Percentiles rank a stretch among this genome's conserved stretches.
Evolutionary conservation across 352 stramenopile species (phyloP).

Genomic region (Pythium biforme): DNA sequence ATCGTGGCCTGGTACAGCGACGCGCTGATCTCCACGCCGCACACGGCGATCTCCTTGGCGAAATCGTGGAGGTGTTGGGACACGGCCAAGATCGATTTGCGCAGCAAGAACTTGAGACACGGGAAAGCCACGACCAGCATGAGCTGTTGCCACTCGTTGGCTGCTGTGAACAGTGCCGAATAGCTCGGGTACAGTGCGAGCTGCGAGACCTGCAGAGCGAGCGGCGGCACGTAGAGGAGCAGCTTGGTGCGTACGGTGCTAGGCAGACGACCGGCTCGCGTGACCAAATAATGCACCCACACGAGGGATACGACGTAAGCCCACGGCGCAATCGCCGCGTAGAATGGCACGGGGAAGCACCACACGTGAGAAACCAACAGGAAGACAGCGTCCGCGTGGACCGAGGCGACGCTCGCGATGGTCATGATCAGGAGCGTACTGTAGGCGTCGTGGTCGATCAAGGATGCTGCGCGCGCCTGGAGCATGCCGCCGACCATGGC

Average conservation of each 20-base stretch:
- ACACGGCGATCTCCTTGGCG: not conserved
- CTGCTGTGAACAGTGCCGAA: not conserved
- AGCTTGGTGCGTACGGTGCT: not conserved
- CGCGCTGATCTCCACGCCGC: not conserved
- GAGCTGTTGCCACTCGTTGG: not conserved
- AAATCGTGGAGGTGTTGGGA: not conserved
- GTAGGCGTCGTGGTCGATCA: not conserved
- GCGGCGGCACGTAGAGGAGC: not conserved
- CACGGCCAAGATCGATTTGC: not conserved
- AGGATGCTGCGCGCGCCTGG: not conserved
- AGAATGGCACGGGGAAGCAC: slow-evolving; percentile 2
- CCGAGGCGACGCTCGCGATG: not conserved
- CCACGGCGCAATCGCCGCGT: not conserved
- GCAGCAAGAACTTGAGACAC: not conserved
- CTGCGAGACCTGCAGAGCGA: not conserved
- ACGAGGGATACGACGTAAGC: not conserved
- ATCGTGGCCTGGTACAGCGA: not conserved
- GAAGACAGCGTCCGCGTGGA: not conserved
- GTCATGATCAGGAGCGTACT: not conserved
- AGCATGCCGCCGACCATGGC: not conserved
- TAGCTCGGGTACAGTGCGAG: not conserved
- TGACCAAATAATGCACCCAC: not conserved
- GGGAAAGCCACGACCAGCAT: not conserved
- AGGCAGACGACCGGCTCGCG: not conserved
- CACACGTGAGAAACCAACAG: not conserved